A percentile compares a stretch with the other conserved stretches of the same genome.
These are phyloP conservation scores for Blepharisma stoltei DNA, from an alignment of 73 alveolate species.

Conservation along the genomic window DNA sequence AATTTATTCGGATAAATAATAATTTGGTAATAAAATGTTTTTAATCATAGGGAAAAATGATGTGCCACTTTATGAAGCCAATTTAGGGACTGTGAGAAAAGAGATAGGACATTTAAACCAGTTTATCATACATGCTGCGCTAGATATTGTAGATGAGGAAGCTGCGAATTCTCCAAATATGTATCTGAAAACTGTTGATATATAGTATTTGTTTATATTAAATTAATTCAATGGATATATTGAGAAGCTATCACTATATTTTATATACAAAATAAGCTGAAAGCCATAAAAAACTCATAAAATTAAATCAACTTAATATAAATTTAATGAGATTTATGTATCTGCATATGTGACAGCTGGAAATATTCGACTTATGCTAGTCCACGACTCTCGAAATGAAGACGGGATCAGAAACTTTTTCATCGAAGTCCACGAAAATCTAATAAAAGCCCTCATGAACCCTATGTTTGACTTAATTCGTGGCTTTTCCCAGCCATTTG, in stretches of 20 bases:
- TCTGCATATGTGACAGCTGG: constrained; percentile 33
- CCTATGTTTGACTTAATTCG: constrained; percentile 26
- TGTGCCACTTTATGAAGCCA: constrained; percentile 32
- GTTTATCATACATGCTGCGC: constrained; percentile 33
- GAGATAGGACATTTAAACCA: constrained; percentile 28
- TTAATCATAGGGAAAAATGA: constrained; percentile 29
- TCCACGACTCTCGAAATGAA: constrained; percentile 22
- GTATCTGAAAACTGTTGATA: constrained; percentile 26
- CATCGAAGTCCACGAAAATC: constrained; percentile 29
- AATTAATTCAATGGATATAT: too few species aligned
- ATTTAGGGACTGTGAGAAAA: constrained; percentile 29
- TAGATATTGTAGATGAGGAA: constrained; percentile 31
- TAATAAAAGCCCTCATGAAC: constrained; percentile 28
- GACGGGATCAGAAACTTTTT: constrained; percentile 26
- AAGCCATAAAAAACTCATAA: too few species aligned
- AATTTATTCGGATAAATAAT: too few species aligned
- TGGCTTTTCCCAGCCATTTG: constrained; percentile 19
- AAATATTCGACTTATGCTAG: constrained; percentile 28
- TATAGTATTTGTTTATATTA: too few species aligned
- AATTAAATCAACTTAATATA: too few species aligned
- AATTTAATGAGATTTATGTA: constrained; percentile 21
- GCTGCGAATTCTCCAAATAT: constrained; percentile 9
- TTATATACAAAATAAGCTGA: too few species aligned
- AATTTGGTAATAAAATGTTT: constrained; percentile 17
- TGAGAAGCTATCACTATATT: too few species aligned